Conservation (phyloP, 2,329 filamentous ascomycete genomes). For the Fusarium sambucinum region DNA sequence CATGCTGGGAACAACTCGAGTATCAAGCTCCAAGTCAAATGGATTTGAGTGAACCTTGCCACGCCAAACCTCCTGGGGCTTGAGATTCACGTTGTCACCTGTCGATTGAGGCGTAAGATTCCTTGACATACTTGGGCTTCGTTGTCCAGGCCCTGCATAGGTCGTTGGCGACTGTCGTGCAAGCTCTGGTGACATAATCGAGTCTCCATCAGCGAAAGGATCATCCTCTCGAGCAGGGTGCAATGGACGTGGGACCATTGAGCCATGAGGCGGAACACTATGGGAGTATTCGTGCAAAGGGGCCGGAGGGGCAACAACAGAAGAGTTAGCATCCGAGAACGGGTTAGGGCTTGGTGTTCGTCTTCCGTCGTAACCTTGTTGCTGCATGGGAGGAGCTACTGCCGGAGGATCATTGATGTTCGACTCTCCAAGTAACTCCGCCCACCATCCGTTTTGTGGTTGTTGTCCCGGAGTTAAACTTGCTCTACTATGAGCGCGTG, state of each 20-base stretch:
- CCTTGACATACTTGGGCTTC: conserved; percentile 59
- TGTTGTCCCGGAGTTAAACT: conserved; percentile 22
- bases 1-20: conserved; percentile 36
- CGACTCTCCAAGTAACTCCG: conserved; percentile 56
- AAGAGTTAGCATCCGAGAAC: conserved; percentile 60
- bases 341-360: conserved; percentile 40
- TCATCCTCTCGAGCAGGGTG: conserved; percentile 48
- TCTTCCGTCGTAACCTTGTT: conserved; percentile 33
- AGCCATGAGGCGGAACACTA: conserved; percentile 56
- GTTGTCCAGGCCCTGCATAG: conserved; percentile 63
- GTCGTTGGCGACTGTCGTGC: conserved; percentile 53
- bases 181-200: conserved; percentile 50
- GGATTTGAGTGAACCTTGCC: conserved; percentile 73
- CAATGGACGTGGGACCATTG: conserved; percentile 56
- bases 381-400: conserved; percentile 35
- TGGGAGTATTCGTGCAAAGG: conserved; percentile 45
- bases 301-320: conserved; percentile 51
- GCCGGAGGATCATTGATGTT: conserved; percentile 55
- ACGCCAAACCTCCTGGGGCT: conserved; percentile 55
- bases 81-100: conserved; percentile 50
- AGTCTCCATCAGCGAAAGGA: conserved; percentile 65
- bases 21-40: conserved; percentile 69
- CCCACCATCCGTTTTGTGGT: conserved; percentile 58
- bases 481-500: conserved; percentile 18
- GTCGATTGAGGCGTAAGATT: conserved; percentile 47